phyloP scores from a whole-genome alignment of 306 rosid species.

The Psophocarpus tetragonolobus region DNA sequence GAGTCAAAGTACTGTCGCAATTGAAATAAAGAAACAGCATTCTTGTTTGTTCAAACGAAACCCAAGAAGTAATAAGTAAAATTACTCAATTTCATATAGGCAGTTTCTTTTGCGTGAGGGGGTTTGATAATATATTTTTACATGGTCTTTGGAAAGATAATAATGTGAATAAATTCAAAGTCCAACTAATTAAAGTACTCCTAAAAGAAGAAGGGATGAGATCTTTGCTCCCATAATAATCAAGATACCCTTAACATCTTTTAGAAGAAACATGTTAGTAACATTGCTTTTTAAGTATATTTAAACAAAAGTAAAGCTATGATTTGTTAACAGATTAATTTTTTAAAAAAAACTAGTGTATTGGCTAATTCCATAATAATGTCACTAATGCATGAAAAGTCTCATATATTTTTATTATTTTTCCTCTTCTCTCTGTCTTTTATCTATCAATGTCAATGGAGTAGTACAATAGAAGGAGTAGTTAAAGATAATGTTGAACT shows the following conservation, averaged over 20 bases:
- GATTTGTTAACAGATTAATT: background rate
- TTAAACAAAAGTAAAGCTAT: background rate
- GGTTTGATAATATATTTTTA: background rate
- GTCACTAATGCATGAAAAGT: background rate
- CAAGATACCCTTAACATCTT: background rate
- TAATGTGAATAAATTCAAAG: background rate
- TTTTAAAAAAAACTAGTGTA: background rate
- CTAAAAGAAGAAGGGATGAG: background rate
- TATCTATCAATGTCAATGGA: background rate
- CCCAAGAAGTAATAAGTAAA: background rate
- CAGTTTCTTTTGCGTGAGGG: background rate
- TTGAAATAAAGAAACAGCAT: background rate
- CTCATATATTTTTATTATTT: background rate
- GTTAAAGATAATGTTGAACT: background rate
- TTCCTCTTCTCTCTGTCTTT: background rate
- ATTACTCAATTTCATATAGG: background rate
- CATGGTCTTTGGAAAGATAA: background rate
- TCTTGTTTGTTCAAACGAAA: background rate
- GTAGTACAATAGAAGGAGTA: conserved; percentile 14
- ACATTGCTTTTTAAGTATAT: background rate
- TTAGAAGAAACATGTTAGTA: background rate
- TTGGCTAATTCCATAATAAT: background rate
- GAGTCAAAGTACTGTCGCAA: background rate
- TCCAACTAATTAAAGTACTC: background rate
- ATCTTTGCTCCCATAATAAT: background rate